Conservation (phyloP, 2,329 filamentous ascomycete genomes). For the Mycogone perniciosa region DNA sequence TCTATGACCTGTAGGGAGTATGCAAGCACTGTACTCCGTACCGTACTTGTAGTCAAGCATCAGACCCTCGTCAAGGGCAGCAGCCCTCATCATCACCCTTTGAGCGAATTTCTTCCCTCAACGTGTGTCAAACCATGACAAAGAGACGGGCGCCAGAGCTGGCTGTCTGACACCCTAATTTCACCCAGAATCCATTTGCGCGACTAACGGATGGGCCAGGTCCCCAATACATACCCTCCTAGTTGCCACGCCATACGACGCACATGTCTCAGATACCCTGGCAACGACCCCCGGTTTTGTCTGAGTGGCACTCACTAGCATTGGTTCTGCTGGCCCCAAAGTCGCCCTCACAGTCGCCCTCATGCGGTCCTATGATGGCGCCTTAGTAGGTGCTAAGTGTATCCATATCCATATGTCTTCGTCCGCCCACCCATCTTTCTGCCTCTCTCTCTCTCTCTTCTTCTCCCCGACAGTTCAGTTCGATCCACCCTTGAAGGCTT, state of each 20-base stretch:
- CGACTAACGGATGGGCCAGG: background rate
- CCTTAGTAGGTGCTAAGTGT: background rate
- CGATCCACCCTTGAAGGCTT: constrained; percentile 11
- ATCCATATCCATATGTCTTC: background rate
- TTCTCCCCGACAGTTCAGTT: constrained; percentile 5
- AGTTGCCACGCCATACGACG: background rate
- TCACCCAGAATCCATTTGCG: constrained; percentile 3
- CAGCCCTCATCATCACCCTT: no score
- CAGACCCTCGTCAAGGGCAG: no score
- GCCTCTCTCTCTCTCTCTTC: background rate
- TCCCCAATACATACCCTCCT: background rate
- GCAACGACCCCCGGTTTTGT: constrained; percentile 4
- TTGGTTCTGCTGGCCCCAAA: background rate
- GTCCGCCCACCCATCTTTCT: background rate
- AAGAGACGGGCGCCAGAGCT: background rate
- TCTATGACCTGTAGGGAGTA: no score
- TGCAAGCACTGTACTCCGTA: no score
- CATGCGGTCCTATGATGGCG: constrained; percentile 9
- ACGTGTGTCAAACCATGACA: background rate
- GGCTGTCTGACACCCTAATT: constrained; percentile 11
- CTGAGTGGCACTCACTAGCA: constrained; percentile 7
- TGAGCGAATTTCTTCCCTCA: no score
- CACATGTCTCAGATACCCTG: constrained; percentile 1
- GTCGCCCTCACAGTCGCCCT: constrained; percentile 2
- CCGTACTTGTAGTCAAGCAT: no score